Percentiles rank a stretch among this genome's conserved stretches.
Conservation (phyloP, 306 rosid genomes). For the Gynostemma pentaphyllum region DNA sequence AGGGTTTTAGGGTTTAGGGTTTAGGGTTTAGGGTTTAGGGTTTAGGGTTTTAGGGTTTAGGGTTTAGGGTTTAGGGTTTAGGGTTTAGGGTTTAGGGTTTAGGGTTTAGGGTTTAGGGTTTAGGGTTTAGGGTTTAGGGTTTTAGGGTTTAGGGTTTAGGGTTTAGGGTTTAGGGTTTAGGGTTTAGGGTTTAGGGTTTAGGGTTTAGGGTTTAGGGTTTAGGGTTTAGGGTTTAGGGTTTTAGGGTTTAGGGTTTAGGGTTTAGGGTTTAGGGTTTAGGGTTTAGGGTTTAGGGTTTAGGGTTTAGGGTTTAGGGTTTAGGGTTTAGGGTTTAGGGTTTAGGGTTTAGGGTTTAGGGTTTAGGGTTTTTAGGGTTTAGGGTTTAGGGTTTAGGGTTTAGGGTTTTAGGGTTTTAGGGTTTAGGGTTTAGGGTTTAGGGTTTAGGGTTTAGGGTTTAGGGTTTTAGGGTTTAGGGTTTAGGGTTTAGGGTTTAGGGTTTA, state of each 20-base stretch:
- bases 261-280: conserved; percentile 10
- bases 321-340: conserved; percentile 10
- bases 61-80: conserved; percentile 1
- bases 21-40: neutral
- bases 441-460: neutral
- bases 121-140: conserved; percentile 5
- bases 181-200: conserved; percentile 8
- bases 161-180: conserved; percentile 6
- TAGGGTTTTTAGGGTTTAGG: neutral
- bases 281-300: conserved; percentile 9
- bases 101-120: conserved; percentile 7
- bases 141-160: neutral
- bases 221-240: conserved; percentile 5
- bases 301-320: conserved; percentile 7
- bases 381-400: neutral
- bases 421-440: neutral
- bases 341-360: neutral
- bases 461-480: neutral
- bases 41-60: neutral
- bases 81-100: conserved; percentile 8
- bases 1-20: neutral
- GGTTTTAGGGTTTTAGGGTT: neutral
- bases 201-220: conserved; percentile 13
- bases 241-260: neutral
- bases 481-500: neutral